phyloP scores from a whole-genome alignment of 2,329 filamentous ascomycete genomes.

The Daldinia eschscholtzii region DNA sequence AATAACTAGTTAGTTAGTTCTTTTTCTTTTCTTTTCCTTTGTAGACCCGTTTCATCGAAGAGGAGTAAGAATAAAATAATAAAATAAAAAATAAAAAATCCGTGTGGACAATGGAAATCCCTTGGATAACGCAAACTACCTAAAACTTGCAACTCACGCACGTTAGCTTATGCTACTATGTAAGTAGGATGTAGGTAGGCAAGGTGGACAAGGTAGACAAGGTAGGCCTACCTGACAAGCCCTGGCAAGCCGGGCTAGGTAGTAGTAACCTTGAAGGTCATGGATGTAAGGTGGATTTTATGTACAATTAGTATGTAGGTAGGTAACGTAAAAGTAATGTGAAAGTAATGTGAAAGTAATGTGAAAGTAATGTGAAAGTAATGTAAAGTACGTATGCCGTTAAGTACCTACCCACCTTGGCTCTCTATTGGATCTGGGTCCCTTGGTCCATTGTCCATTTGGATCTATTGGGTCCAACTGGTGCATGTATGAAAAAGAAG shows the following conservation, averaged over 20 bases:
- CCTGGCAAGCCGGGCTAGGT: not conserved
- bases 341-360: too few species aligned
- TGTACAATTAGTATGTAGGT: not conserved
- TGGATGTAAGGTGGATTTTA: slow-evolving; percentile 17
- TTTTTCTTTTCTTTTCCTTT: slow-evolving; percentile 6
- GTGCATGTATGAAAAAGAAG: slow-evolving; percentile 24
- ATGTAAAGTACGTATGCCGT: not conserved
- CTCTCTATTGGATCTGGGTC: not conserved
- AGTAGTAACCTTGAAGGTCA: slow-evolving; percentile 13
- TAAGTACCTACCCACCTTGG: slow-evolving; percentile 28
- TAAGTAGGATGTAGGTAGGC: slow-evolving; percentile 29
- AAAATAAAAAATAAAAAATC: not conserved
- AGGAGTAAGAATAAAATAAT: too few species aligned
- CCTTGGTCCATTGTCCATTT: not conserved
- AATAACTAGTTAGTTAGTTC: not conserved
- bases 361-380: too few species aligned
- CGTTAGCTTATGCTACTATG: slow-evolving; percentile 36
- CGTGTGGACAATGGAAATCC: slow-evolving; percentile 34
- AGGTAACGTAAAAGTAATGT: too few species aligned
- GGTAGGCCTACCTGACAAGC: slow-evolving; percentile 12
- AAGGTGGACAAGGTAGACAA: slow-evolving; percentile 4
- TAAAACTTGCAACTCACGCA: slow-evolving; percentile 42
- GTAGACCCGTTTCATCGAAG: slow-evolving; percentile 6
- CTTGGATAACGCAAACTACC: slow-evolving; percentile 42
- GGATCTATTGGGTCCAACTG: not conserved